Percentiles rank a stretch among this genome's conserved stretches.
Conservation (phyloP, 2,329 filamentous ascomycete genomes). For the Phoma sp. region DNA sequence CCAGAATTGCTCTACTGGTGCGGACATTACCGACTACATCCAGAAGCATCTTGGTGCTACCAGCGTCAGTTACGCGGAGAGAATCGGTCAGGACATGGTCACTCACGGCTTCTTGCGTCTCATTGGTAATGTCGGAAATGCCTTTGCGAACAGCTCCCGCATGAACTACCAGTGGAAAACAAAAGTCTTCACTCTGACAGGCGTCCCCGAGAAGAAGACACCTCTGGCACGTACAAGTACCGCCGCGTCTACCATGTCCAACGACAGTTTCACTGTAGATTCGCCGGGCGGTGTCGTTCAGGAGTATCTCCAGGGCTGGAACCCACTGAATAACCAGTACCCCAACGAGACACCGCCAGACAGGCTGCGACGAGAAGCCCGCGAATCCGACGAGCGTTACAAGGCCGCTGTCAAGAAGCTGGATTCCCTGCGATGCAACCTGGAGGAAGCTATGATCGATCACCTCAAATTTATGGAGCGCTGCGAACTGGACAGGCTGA, state of each 20-base stretch:
- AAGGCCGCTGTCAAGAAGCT: constrained; percentile 84
- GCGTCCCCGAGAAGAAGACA: constrained; percentile 86
- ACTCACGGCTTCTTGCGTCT: constrained; percentile 84
- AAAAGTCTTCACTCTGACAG: constrained; percentile 86
- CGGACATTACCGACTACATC: constrained; percentile 95
- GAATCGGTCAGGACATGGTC: constrained; percentile 92
- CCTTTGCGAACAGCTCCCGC: constrained; percentile 95
- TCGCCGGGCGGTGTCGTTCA: constrained; percentile 84
- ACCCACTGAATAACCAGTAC: constrained; percentile 84
- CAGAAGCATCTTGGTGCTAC: constrained; percentile 85
- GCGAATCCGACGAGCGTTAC: constrained; percentile 92
- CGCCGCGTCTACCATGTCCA: constrained; percentile 56
- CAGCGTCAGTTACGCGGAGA: constrained; percentile 88
- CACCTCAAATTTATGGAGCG: constrained; percentile 96
- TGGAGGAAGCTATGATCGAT: constrained; percentile 94
- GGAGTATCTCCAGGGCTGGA: constrained; percentile 92
- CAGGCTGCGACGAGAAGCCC: constrained; percentile 84
- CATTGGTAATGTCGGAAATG: constrained; percentile 91
- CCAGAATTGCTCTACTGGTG: constrained; percentile 86
- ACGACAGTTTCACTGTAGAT: constrained; percentile 64
- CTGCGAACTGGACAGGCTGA: constrained; percentile 93
- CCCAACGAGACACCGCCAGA: constrained; percentile 94
- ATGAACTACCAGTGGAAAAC: constrained; percentile 98
- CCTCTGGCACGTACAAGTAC: constrained; percentile 77
- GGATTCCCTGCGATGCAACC: constrained; percentile 86